phyloP scores from a whole-genome alignment of 2,329 filamentous ascomycete genomes.

The Diaporthe destruens region DNA sequence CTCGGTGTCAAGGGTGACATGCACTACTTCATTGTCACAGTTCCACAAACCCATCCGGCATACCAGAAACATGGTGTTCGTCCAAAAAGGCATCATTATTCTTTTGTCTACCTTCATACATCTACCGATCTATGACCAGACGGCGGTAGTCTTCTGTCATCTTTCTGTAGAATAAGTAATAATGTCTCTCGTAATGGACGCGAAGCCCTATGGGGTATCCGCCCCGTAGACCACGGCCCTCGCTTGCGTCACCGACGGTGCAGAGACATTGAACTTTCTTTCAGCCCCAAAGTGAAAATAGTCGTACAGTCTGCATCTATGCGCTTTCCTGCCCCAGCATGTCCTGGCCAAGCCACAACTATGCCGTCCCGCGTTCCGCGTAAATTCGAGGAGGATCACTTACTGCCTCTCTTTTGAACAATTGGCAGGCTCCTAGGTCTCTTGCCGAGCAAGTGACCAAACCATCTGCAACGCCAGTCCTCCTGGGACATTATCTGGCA shows the following conservation, averaged over 20 bases:
- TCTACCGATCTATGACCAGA: slow-evolving; percentile 5
- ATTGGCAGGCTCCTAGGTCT: neutral
- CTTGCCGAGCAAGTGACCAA: neutral
- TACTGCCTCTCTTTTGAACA: neutral
- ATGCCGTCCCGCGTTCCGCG: neutral
- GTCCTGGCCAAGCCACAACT: neutral
- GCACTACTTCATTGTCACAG: no score
- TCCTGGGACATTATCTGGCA: neutral
- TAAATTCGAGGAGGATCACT: no score
- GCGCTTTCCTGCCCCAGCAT: neutral
- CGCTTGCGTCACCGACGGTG: neutral
- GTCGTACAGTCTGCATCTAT: slow-evolving; percentile 11
- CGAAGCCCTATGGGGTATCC: neutral
- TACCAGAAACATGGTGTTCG: neutral
- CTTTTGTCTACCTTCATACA: slow-evolving; percentile 9
- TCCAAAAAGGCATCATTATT: neutral
- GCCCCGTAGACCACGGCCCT: no score
- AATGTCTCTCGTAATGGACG: neutral
- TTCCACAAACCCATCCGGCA: neutral
- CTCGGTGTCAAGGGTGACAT: no score
- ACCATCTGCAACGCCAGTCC: neutral
- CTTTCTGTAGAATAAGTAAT: neutral
- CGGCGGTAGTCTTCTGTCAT: neutral
- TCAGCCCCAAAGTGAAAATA: neutral
- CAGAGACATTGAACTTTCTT: neutral